Base-by-base conservation (phyloP, 805 yeast genomes). In the Candida anglica region DNA sequence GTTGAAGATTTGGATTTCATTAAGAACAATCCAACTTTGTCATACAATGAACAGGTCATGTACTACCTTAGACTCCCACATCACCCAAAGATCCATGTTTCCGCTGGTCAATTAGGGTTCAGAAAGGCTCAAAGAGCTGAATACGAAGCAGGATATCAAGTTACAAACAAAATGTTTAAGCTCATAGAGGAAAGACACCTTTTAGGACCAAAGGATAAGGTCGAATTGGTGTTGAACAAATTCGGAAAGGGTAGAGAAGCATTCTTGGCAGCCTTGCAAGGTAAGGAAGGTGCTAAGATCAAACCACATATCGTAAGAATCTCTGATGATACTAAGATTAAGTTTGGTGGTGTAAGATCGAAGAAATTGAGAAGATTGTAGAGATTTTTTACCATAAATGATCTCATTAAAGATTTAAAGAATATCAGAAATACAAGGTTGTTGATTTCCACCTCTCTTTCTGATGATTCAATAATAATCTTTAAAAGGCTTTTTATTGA, bases 231-330 rank as follows among this genome's bases (percentile, higher is more conserved):
- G 15, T 66, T 88, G 48, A 79, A 80, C 45, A 86, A 86, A 45
- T 87, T 82, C 47, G 96, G 96, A 34, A 85, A 85, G 52, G 96
- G 96, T 27, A 77, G 97, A 59, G 79, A 77, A 41, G 96, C 95
- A 1, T 89, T 93, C 46, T 63, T 79, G 36, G 81, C 79, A 34
- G 95, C 95, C 2, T 71, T 91, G 44, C 77, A 77, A 48, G 96
- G 97, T 47, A 85, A 84, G 54, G 98, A 91, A 66, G 97, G 97
- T 34, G 61, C 71, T 27, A 60, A 67, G 20, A 67, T 93, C 25
- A 75, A 86, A 52, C 71, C 73, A n/a, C 68, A 74, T 35, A 73
- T 93, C 24, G 72, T 74, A 21, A 77, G 88, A 49, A 64, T 91
- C 20, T 73, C 83, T 31, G 98, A 91, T 51, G 71, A 73, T 44